Evolutionary conservation across 164 flowering plant genomes (phyloP).

Genomic region (Sedum album): DNA sequence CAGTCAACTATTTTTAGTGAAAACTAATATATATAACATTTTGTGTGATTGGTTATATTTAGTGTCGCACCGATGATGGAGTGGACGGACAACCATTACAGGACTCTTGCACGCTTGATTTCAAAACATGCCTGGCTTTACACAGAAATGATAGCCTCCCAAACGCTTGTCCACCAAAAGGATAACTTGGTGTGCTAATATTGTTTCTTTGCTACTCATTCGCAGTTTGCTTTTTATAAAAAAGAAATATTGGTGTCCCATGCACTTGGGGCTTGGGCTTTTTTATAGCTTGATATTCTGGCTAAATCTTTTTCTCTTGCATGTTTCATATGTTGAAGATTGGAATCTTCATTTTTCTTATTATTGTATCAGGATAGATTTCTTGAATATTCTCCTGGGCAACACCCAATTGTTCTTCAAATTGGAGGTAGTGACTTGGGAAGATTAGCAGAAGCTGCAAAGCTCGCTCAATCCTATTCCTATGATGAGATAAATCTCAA

Average conservation of each 20-base stretch:
- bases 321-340: neutral
- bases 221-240: no score
- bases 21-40: neutral
- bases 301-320: neutral
- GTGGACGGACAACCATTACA: slow-evolving; percentile 81
- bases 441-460: slow-evolving; percentile 77
- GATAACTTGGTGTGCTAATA: slow-evolving; percentile 56
- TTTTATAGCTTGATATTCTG: neutral
- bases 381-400: slow-evolving; percentile 79
- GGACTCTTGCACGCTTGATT: slow-evolving; percentile 84
- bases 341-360: neutral
- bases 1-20: no score
- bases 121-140: slow-evolving; percentile 95
- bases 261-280: neutral
- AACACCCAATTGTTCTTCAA: slow-evolving; percentile 92
- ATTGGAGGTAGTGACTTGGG: slow-evolving; percentile 89
- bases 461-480: slow-evolving; percentile 61
- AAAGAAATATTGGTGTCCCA: neutral
- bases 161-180: slow-evolving; percentile 79
- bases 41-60: neutral
- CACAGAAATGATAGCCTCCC: slow-evolving; percentile 95
- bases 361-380: slow-evolving; percentile 67
- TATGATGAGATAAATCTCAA: slow-evolving; percentile 19
- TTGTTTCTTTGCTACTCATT: neutral
- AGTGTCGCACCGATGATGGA: slow-evolving; percentile 98